phyloP scores from a whole-genome alignment of 2,329 filamentous ascomycete species.

The Colletotrichum sansevieriae region DNA sequence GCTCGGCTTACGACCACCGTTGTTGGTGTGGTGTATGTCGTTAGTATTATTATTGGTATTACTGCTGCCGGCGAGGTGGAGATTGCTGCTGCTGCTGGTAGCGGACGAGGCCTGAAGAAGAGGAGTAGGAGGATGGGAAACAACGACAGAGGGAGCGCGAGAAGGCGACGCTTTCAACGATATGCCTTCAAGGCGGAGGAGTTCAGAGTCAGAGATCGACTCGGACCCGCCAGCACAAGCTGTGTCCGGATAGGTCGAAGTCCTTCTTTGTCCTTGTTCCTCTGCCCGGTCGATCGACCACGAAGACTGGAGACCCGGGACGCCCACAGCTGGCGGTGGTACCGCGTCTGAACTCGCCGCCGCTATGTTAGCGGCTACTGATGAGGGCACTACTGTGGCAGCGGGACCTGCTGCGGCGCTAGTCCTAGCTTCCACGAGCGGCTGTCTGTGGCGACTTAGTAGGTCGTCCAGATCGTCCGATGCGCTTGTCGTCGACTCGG shows the following conservation, averaged over 20 bases:
- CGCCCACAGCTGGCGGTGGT: conserved; percentile 31
- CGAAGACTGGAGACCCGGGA: conserved; percentile 34
- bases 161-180: conserved; percentile 52
- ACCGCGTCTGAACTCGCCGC: conserved; percentile 27
- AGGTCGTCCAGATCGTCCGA: conserved; percentile 42
- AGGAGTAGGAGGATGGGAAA: conserved; percentile 41
- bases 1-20: conserved; percentile 49
- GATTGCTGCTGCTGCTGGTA: conserved; percentile 45
- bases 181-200: conserved; percentile 62
- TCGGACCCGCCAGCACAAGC: conserved; percentile 37
- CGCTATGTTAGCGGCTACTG: conserved; percentile 36
- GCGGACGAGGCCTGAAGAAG: conserved; percentile 48
- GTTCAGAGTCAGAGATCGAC: conserved; percentile 62
- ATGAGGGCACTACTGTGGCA: conserved; percentile 38
- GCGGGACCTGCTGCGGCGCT: conserved; percentile 42
- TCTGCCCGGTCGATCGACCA: conserved; percentile 37
- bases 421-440: conserved; percentile 38
- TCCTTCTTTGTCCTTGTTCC: conserved; percentile 40
- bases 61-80: conserved; percentile 46
- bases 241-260: conserved; percentile 42
- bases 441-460: conserved; percentile 39
- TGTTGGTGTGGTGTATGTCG: conserved; percentile 17
- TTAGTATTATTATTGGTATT: conserved; percentile 43
- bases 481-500: conserved; percentile 39
- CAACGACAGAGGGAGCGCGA: conserved; percentile 41